Base-by-base conservation (phyloP, 805 yeast species). In the Brettanomyces sp. region DNA sequence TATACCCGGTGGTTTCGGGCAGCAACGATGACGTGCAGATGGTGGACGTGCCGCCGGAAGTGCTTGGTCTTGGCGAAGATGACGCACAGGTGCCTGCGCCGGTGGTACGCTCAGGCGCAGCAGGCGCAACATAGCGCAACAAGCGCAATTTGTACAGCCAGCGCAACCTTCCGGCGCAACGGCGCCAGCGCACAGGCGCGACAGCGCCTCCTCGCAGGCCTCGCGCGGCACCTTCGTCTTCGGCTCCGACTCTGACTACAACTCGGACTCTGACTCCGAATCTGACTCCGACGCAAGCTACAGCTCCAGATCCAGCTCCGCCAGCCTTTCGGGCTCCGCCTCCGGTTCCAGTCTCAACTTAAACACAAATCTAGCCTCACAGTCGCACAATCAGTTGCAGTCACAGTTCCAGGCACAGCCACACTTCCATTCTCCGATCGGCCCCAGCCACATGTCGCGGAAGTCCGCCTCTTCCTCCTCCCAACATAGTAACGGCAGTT, bases 31-130 rank as follows among this genome's bases (percentile, higher is more conserved):
- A 62, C 43, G 63, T 64, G 38, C 51, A 60, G 50, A 54, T 63
- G 61, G 60, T 49, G 47, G 70, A 67, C 56, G 60, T 66, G 52
- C 77, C 56, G 55, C 73, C 55, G 68, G 68, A 56, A 66, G 77
- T 61, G 42, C 53, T 47, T 14, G 37, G 22, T n/a, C 56, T 56
- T 18, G 18, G 18, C 18, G 18, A 18, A 62, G 60, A 57, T 32
- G 44, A 30, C 8, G 24, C 30, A 7, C 32, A 36, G 34, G 30
- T 30, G n/a, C 18, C 41, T 21, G 23, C 22, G 37, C 22, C 7
- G 37, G 13, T 6, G 7, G 14, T 18, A 35, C 37, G 35, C 6
- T 7, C 14, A n/a, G 6, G 14, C 22, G 13, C 37, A 35, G 12
- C 36, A 39, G 25, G 32, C 25, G 35, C 38, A 24, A 13, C 7